Evolutionary conservation across 345 rosid species (phyloP).

Genomic region (Eucalyptus dawsonii): DNA sequence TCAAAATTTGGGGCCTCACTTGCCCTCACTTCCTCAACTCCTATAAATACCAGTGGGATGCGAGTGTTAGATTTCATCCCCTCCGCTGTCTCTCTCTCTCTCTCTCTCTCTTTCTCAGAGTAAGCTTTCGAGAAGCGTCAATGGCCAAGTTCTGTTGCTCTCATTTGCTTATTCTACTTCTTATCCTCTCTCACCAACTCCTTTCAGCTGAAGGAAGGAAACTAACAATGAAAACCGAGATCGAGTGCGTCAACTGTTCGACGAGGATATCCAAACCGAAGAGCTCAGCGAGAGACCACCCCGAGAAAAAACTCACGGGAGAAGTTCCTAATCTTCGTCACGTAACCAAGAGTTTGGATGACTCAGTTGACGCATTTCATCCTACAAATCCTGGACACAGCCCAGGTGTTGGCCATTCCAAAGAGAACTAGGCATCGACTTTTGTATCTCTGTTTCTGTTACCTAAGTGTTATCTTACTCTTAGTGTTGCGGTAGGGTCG

Average conservation of each 20-base stretch:
- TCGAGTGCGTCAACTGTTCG: background rate
- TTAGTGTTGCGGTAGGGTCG: background rate
- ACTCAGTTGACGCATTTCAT: constrained; percentile 20
- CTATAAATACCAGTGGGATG: background rate
- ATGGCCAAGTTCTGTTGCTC: background rate
- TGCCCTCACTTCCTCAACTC: background rate
- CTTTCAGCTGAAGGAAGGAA: background rate
- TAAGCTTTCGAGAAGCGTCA: background rate
- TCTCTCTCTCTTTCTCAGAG: background rate
- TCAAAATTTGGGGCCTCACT: background rate
- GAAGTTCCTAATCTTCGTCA: background rate
- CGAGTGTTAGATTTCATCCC: background rate
- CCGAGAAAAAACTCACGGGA: background rate
- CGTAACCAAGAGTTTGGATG: background rate
- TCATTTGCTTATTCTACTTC: background rate
- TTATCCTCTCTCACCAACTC: background rate
- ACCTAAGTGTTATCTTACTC: background rate
- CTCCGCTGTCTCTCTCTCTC: background rate
- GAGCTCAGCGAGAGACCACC: background rate
- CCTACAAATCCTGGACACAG: constrained; percentile 51
- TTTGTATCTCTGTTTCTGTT: background rate
- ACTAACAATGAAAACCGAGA: background rate
- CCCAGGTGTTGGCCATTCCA: constrained; percentile 52
- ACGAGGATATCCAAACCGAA: background rate
- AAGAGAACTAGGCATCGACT: background rate